A percentile compares a stretch with the other conserved stretches of the same genome.
These are phyloP conservation scores for Mortierella sp. DNA, from an alignment of 371 early-diverging fungal genomes.

Conservation along the genomic window DNA sequence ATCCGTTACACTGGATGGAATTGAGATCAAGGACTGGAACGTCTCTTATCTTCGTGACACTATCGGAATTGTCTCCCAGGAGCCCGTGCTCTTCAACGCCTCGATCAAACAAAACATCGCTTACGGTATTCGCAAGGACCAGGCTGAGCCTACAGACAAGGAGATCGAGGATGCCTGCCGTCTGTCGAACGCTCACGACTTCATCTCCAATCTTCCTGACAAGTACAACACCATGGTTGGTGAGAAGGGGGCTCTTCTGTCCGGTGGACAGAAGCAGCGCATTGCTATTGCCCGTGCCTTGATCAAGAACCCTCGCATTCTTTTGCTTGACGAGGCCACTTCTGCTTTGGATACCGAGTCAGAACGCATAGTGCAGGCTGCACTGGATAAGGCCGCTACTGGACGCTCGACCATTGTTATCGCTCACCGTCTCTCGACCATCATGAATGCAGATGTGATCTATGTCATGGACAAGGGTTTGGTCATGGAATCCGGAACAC, in stretches of 20 bases:
- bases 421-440: constrained; percentile 82
- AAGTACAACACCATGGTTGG: constrained; percentile 82
- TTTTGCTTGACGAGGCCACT: constrained; percentile 97
- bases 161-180: constrained; percentile 67
- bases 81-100: constrained; percentile 88
- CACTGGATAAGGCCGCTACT: constrained; percentile 78
- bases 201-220: constrained; percentile 77
- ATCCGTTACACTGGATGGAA: constrained; percentile 75
- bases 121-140: constrained; percentile 68
- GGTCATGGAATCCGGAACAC: constrained; percentile 79
- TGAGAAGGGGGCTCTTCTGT: constrained; percentile 69
- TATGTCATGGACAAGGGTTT: constrained; percentile 81
- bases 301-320: constrained; percentile 84
- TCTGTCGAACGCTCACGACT: constrained; percentile 79
- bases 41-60: constrained; percentile 78
- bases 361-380: constrained; percentile 90
- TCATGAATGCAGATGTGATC: constrained; percentile 87
- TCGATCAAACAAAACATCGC: constrained; percentile 84
- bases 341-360: constrained; percentile 91
- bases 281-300: constrained; percentile 77
- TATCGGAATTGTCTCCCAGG: constrained; percentile 90
- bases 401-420: constrained; percentile 75
- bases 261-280: constrained; percentile 76
- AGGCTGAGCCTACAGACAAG: constrained; percentile 78
- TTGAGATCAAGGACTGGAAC: constrained; percentile 74